These are phyloP conservation scores for Warburgia ugandensis DNA, from an alignment of 164 flowering plant species.

Conservation along the genomic window DNA sequence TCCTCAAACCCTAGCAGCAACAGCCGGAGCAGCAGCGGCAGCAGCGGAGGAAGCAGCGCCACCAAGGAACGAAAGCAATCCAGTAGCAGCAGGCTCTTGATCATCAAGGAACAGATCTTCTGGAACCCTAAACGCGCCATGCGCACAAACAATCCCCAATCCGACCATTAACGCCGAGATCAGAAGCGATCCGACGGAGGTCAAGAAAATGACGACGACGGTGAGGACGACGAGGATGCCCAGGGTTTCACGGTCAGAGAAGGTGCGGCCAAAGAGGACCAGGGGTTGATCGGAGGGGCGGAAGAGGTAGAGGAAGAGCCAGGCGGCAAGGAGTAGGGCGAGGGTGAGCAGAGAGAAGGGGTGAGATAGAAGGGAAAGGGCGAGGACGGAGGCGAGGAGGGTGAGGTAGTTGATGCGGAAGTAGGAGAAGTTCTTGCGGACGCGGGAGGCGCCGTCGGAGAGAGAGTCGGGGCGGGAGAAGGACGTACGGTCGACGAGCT, in stretches of 20 bases:
- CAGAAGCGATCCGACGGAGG: conserved; percentile 68
- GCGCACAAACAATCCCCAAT: conserved; percentile 42
- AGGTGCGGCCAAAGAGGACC: conserved; percentile 49
- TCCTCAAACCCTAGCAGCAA: conserved; percentile 3
- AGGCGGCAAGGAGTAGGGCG: conserved; percentile 44
- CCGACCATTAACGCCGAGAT: conserved; percentile 62
- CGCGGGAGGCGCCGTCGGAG: conserved; percentile 63
- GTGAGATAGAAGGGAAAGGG: conserved; percentile 54
- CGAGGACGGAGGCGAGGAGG: conserved; percentile 37
- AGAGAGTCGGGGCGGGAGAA: conserved; percentile 58
- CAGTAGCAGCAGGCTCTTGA: conserved; percentile 40
- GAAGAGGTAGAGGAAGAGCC: conserved; percentile 76
- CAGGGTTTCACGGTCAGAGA: conserved; percentile 55
- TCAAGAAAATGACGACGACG: conserved; percentile 54
- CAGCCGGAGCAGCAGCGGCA: conserved; percentile 1
- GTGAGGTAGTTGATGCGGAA: conserved; percentile 67
- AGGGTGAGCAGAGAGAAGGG: conserved; percentile 66
- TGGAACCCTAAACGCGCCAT: conserved; percentile 68
- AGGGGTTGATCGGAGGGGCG: conserved; percentile 73
- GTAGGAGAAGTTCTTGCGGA: conserved; percentile 70
- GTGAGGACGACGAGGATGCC: conserved; percentile 30
- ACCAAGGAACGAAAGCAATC: conserved; percentile 75
- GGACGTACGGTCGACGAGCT: conserved; percentile 61
- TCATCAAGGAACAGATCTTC: conserved; percentile 83
- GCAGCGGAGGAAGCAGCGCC: conserved; percentile 48